phyloP scores from a whole-genome alignment of 2,329 filamentous ascomycete genomes.

The Emydomyces testavorans region DNA sequence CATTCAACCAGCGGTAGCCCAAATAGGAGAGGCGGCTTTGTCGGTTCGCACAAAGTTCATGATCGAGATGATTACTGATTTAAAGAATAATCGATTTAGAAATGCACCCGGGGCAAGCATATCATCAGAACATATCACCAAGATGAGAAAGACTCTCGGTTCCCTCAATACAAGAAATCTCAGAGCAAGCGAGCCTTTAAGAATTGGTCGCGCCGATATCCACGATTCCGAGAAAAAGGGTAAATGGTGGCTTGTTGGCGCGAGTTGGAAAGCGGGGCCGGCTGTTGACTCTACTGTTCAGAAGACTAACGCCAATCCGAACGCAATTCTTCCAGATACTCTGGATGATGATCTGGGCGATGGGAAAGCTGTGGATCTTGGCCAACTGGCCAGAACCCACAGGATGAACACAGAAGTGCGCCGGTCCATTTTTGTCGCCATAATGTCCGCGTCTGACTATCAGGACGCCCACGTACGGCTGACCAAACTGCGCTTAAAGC shows the following conservation, averaged over 20 bases:
- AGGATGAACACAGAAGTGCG: conserved; percentile 80
- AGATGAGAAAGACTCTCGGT: conserved; percentile 80
- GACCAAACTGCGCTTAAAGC: conserved; percentile 72
- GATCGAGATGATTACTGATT: conserved; percentile 88
- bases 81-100: conserved; percentile 90
- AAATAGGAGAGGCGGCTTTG: conserved; percentile 55
- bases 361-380: conserved; percentile 49
- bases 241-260: conserved; percentile 97
- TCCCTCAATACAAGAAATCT: conserved; percentile 54
- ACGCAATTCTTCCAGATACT: conserved; percentile 11
- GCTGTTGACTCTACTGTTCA: conserved; percentile 19
- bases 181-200: conserved; percentile 68
- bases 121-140: conserved; percentile 67
- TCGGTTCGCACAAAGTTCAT: conserved; percentile 91
- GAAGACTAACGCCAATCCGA: conserved; percentile 14
- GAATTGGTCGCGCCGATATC: conserved; percentile 71
- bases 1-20: conserved; percentile 60
- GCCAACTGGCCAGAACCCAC: conserved; percentile 63
- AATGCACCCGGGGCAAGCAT: conserved; percentile 60
- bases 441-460: conserved; percentile 74
- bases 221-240: conserved; percentile 72
- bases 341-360: conserved; percentile 35
- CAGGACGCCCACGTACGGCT: conserved; percentile 73
- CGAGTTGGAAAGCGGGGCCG: conserved; percentile 58
- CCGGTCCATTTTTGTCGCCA: conserved; percentile 81